phyloP scores from a whole-genome alignment of 345 rosid species.

The Litchi chinensis region DNA sequence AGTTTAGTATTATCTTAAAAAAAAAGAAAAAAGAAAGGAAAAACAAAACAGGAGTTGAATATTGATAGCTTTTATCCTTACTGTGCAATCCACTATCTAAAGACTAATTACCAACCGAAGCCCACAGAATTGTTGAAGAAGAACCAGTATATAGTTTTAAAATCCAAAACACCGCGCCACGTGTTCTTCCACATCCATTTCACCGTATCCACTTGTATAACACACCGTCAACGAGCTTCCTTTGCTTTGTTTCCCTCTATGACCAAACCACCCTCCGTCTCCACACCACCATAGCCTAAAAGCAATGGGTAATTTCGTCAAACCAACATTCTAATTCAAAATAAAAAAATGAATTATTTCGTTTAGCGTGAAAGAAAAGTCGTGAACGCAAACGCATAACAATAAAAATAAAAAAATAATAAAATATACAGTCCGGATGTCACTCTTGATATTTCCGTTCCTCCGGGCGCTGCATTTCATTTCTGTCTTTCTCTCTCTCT shows the following conservation, averaged over 20 bases:
- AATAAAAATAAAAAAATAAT: background rate
- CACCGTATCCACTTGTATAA: background rate
- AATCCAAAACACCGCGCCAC: background rate
- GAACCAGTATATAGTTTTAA: too few species aligned
- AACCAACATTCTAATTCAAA: background rate
- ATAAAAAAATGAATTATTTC: background rate
- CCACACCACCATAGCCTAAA: background rate
- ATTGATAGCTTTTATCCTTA: too few species aligned
- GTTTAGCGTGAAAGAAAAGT: constrained; percentile 36
- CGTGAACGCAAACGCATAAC: background rate
- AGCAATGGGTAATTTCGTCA: constrained; percentile 4
- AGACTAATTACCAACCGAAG: too few species aligned
- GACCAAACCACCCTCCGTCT: constrained; percentile 15
- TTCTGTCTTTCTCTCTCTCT: background rate
- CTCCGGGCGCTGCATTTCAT: background rate
- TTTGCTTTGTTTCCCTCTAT: background rate
- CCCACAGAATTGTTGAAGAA: too few species aligned
- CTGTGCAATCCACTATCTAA: too few species aligned
- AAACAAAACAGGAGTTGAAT: too few species aligned
- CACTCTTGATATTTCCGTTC: constrained; percentile 27
- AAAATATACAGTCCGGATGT: background rate
- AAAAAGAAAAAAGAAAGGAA: too few species aligned
- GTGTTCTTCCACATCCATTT: background rate
- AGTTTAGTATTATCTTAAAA: too few species aligned
- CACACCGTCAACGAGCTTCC: background rate